Percentiles rank a stretch among this genome's conserved stretches.
Evolutionary conservation across 305 asterid genomes (phyloP).

Genomic region (Fraxinus velutina): DNA sequence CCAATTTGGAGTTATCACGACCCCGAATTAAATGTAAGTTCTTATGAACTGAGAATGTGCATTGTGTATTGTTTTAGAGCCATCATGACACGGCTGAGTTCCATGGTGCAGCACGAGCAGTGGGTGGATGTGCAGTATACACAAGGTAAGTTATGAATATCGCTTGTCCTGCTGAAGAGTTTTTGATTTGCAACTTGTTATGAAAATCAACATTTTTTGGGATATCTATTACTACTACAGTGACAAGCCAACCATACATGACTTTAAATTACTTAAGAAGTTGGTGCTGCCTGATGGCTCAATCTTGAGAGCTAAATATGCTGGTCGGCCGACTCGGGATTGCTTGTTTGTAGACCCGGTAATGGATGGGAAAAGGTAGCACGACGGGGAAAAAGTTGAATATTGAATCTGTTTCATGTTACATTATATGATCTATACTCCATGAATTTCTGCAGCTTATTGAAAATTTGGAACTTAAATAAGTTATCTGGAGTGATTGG

Average conservation of each 20-base stretch:
- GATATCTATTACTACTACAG: not conserved
- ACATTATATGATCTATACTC: constrained; percentile 11
- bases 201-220: not conserved
- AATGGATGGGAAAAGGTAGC: constrained; percentile 38
- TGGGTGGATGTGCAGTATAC: constrained; percentile 12
- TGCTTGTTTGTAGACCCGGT: constrained; percentile 32
- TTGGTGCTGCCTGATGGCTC: constrained; percentile 34
- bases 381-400: not conserved
- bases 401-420: not conserved
- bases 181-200: not conserved
- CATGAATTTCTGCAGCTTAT: constrained; percentile 29
- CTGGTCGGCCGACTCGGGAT: constrained; percentile 32
- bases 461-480: constrained; percentile 52
- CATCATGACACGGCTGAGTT: constrained; percentile 6
- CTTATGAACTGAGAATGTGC: not conserved
- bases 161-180: not conserved
- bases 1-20: not conserved
- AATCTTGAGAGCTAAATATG: constrained; percentile 29
- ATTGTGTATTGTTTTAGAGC: not conserved
- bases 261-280: constrained; percentile 29
- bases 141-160: not conserved
- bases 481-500: constrained; percentile 43
- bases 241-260: constrained; percentile 12
- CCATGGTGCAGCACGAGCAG: constrained; percentile 15
- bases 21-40: not conserved